These are phyloP conservation scores for Gracilariopsis chorda DNA, from an alignment of 23 red algal species.

Conservation along the genomic window DNA sequence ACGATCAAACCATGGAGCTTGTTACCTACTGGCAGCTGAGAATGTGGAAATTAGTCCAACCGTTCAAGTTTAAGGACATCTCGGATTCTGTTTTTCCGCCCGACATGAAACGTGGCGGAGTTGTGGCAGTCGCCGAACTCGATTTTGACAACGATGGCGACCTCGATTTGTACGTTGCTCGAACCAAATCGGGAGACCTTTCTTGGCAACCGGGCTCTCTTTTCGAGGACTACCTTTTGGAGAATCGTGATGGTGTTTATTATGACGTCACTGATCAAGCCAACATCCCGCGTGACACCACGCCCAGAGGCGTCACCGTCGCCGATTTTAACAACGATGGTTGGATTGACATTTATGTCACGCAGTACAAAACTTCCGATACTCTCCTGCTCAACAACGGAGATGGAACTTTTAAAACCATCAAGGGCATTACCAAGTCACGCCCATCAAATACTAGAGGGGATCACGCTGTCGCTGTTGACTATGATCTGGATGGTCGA, in stretches of 20 bases:
- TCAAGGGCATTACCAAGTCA: neutral
- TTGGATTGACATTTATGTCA: slow-evolving; percentile 49
- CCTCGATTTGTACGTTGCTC: slow-evolving; percentile 72
- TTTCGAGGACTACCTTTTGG: slow-evolving; percentile 26
- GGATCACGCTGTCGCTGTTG: slow-evolving; percentile 34
- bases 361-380: slow-evolving; percentile 17
- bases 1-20: slow-evolving; percentile 56
- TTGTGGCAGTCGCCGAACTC: slow-evolving; percentile 50
- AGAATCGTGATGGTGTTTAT: slow-evolving; percentile 33
- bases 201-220: slow-evolving; percentile 11
- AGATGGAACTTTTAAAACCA: slow-evolving; percentile 20
- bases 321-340: slow-evolving; percentile 86
- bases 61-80: slow-evolving; percentile 30
- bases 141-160: slow-evolving; percentile 82
- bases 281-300: slow-evolving; percentile 15
- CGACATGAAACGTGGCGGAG: neutral
- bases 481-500: slow-evolving; percentile 53
- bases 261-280: slow-evolving; percentile 26
- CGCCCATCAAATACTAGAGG: neutral
- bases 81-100: neutral
- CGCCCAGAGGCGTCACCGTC: slow-evolving; percentile 53
- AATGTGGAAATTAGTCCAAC: neutral
- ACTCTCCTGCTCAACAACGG: slow-evolving; percentile 49
- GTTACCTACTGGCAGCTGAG: slow-evolving; percentile 17
- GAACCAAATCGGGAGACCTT: slow-evolving; percentile 23